Evolutionary conservation across 176 grass and related monocot species (phyloP).

Genomic region (Cenchrus fungigraminus): DNA sequence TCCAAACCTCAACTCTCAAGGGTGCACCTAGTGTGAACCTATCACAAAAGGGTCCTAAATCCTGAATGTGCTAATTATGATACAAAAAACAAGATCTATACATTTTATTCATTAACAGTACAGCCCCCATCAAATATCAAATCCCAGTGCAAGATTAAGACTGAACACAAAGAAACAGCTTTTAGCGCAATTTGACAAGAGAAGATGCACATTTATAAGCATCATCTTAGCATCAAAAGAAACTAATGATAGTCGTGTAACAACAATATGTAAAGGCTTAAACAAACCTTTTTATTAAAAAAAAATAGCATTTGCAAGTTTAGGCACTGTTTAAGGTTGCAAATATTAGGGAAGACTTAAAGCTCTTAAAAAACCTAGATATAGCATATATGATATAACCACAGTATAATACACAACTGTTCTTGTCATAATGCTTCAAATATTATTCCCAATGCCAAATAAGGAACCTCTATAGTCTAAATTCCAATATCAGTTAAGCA

Average conservation of each 20-base stretch:
- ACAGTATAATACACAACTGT: background rate
- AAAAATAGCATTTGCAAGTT: background rate
- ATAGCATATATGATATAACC: background rate
- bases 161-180: background rate
- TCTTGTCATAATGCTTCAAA: background rate
- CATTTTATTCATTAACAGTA: background rate
- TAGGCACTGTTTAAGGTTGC: background rate
- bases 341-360: background rate
- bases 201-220: background rate
- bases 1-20: background rate
- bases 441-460: background rate
- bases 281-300: background rate
- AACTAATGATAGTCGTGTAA: background rate
- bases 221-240: background rate
- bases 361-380: background rate
- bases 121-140: background rate
- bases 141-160: background rate
- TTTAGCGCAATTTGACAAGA: background rate
- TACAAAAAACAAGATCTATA: background rate
- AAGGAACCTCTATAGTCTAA: background rate
- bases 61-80: background rate
- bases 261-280: background rate
- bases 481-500: background rate
- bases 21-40: background rate
- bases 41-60: background rate